A percentile compares a stretch with the other conserved stretches of the same genome.
These are phyloP conservation scores for Papilionanthe hybrid DNA, from an alignment of 116 monocot species.

Conservation along the genomic window DNA sequence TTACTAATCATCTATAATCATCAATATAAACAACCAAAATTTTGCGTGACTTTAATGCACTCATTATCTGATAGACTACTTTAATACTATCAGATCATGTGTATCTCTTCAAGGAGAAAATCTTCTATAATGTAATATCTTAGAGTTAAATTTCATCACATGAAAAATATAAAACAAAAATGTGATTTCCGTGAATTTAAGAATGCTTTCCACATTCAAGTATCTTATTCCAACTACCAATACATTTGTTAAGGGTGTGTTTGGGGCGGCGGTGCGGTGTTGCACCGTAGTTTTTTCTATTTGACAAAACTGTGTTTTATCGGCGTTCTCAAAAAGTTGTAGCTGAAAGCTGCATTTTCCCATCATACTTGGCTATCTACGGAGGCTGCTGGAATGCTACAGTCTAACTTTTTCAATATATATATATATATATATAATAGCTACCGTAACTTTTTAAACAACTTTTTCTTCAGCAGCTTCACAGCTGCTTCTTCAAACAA, in stretches of 20 bases:
- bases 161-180: background rate
- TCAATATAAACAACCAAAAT: background rate
- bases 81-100: background rate
- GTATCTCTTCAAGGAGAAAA: background rate
- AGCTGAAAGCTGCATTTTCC: too few species aligned
- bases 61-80: background rate
- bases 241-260: background rate
- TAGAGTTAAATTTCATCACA: background rate
- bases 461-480: too few species aligned
- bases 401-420: too few species aligned
- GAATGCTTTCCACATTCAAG: background rate
- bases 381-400: too few species aligned
- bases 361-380: too few species aligned
- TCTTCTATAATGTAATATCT: slow-evolving; percentile 2
- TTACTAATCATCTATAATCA: background rate
- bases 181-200: background rate
- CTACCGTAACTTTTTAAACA: too few species aligned
- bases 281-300: too few species aligned
- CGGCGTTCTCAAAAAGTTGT: too few species aligned
- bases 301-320: too few species aligned
- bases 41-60: background rate
- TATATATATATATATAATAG: too few species aligned
- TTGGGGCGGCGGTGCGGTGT: too few species aligned
- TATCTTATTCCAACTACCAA: background rate
- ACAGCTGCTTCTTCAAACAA: too few species aligned